Evolutionary conservation across 768 basidiomycete genomes (phyloP).

Genomic region (Hemileccinum rubropunctum): DNA sequence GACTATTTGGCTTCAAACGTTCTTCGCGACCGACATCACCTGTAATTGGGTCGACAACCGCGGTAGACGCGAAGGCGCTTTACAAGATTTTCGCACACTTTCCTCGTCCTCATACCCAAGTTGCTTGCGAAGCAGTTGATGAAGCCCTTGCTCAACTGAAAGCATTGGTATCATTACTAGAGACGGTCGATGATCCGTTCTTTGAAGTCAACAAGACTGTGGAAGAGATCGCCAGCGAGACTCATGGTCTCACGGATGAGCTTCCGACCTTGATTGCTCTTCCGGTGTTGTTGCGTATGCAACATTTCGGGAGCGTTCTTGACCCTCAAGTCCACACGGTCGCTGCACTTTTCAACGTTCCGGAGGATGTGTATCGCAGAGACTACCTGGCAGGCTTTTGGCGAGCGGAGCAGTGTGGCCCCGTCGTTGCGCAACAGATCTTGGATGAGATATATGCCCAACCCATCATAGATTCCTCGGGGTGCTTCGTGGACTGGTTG

Average conservation of each 20-base stretch:
- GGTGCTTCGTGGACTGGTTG: slow-evolving; percentile 45
- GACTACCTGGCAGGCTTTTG: slow-evolving; percentile 74
- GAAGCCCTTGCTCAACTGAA: slow-evolving; percentile 70
- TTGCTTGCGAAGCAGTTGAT: slow-evolving; percentile 79
- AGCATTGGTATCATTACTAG: slow-evolving; percentile 56
- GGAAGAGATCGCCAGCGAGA: slow-evolving; percentile 36
- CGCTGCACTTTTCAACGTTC: slow-evolving; percentile 51
- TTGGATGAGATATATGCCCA: slow-evolving; percentile 45
- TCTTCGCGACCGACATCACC: slow-evolving; percentile 69
- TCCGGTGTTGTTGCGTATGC: slow-evolving; percentile 57
- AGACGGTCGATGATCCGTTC: slow-evolving; percentile 40
- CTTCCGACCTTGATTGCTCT: slow-evolving; percentile 75
- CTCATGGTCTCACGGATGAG: slow-evolving; percentile 55
- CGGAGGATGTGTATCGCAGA: slow-evolving; percentile 63
- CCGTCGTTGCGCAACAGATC: slow-evolving; percentile 54
- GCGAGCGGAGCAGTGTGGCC: slow-evolving; percentile 71
- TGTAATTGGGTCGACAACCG: slow-evolving; percentile 39
- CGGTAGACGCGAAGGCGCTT: slow-evolving; percentile 60
- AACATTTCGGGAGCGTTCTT: slow-evolving; percentile 23
- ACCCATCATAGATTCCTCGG: slow-evolving; percentile 30
- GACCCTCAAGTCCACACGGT: slow-evolving; percentile 33
- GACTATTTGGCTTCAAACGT: slow-evolving; percentile 64
- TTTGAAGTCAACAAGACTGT: slow-evolving; percentile 18
- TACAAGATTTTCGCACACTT: slow-evolving; percentile 57
- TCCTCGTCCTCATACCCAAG: slow-evolving; percentile 58